Base-by-base conservation (phyloP, 805 yeast genomes). In the Candida yuanshanica region DNA sequence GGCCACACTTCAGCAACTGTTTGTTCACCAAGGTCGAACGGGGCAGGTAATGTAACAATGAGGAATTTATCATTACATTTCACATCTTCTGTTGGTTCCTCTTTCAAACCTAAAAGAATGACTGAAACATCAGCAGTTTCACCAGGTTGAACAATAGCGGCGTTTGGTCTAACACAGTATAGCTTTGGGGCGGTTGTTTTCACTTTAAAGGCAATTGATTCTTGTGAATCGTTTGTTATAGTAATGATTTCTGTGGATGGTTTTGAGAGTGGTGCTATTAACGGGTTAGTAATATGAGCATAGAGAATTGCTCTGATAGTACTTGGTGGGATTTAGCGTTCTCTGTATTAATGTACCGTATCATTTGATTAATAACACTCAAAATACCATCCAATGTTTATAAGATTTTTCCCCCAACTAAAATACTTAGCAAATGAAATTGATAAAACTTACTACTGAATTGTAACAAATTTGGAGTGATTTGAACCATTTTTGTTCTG, bases 181-280 rank as follows among this genome's bases (percentile, higher is more conserved):
- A 87, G 71, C 64, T 87, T 90, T 46, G 99, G 99, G 9, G 98
- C 97, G 7, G 99, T 93, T 35, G 99, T 91, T 69, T 91, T 93
- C 59, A 93, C 97, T 69, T 93, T 93, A 74, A 88, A 93, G 23
- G 96, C 96, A 35, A 81, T 71, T 24, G 79, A 67, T 41, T 70
- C 70, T 13, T 76, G 63, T 32, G 82, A 68, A 53, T 79, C 81
- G 62, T 84, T 83, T 32, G 70, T 61, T 48, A 72, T 63, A 32
- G 63, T 72, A 46, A 65, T 64, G 42, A 55, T 60, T 59, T 81
- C 83, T 14, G 93, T 82, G 33, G 82, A 75, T 51, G 83, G 79
- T 52, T 75, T 72, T 50, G 84, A 75, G 60, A 87, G 80, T 34
- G 95, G 88, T 46, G 90, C 95, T 83, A 51, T 13, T 32, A 11